phyloP scores from a whole-genome alignment of 495 filamentous ascomycete genomes.

The Talaromyces proteolyticus region DNA sequence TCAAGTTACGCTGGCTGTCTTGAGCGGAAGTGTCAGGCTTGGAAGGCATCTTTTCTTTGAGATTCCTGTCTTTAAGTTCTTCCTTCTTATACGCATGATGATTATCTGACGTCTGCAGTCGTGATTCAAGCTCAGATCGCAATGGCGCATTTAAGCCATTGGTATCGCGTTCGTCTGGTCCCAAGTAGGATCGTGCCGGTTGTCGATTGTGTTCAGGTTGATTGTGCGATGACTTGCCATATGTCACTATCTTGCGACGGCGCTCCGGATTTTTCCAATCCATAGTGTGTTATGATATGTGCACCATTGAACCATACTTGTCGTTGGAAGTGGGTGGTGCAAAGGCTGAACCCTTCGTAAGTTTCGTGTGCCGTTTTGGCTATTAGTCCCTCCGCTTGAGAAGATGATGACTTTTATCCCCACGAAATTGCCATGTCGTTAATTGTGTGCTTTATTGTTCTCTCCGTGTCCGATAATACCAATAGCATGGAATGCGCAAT shows the following conservation, averaged over 20 bases:
- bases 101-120: neutral
- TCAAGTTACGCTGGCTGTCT: neutral
- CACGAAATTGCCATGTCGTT: too few relatives aligned
- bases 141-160: constrained; percentile 1
- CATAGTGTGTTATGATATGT: constrained; percentile 5
- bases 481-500: too few relatives aligned
- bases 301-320: too few relatives aligned
- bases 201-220: neutral
- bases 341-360: too few relatives aligned
- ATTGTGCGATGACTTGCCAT: constrained; percentile 34
- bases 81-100: neutral
- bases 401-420: too few relatives aligned
- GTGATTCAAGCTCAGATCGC: neutral
- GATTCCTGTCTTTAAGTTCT: neutral
- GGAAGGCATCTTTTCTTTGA: neutral
- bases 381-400: too few relatives aligned
- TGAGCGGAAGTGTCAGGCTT: neutral
- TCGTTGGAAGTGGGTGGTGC: too few relatives aligned
- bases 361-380: too few relatives aligned
- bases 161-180: neutral
- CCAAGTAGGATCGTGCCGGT: neutral
- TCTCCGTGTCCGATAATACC: too few relatives aligned
- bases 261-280: constrained; percentile 8
- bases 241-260: constrained; percentile 40
- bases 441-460: too few relatives aligned